phyloP scores from a whole-genome alignment of 441 rosid species.

The Codiaeum variegatum region DNA sequence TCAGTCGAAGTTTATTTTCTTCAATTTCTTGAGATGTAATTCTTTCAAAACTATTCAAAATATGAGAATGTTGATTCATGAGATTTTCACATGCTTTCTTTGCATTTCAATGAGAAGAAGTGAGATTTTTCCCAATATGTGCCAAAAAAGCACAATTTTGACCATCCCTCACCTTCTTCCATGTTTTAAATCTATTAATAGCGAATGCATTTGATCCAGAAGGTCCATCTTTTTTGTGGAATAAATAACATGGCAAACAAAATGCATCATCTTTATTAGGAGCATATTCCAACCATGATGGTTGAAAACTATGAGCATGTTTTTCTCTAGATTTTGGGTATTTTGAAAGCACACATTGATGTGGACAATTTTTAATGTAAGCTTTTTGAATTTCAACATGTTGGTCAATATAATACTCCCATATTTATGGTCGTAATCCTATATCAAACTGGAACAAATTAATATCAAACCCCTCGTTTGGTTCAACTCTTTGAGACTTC shows the following conservation, averaged over 20 bases:
- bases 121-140: background rate
- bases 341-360: background rate
- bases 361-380: background rate
- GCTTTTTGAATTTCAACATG: background rate
- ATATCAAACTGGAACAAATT: background rate
- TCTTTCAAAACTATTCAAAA: background rate
- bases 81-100: background rate
- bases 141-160: background rate
- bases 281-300: background rate
- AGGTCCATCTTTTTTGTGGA: background rate
- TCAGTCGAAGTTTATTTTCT: background rate
- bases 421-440: background rate
- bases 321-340: conserved; percentile 1
- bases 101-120: background rate
- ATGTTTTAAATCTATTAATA: background rate
- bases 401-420: background rate
- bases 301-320: background rate
- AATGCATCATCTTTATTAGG: background rate
- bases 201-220: background rate
- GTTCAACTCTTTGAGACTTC: background rate
- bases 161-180: background rate
- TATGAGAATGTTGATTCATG: background rate
- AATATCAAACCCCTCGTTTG: background rate
- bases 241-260: background rate
- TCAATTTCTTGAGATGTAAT: background rate